Percentiles rank a stretch among this genome's conserved stretches.
phyloP scores from a whole-genome alignment of 1,284 basidiomycete species.

The Trichosporon sp. region DNA sequence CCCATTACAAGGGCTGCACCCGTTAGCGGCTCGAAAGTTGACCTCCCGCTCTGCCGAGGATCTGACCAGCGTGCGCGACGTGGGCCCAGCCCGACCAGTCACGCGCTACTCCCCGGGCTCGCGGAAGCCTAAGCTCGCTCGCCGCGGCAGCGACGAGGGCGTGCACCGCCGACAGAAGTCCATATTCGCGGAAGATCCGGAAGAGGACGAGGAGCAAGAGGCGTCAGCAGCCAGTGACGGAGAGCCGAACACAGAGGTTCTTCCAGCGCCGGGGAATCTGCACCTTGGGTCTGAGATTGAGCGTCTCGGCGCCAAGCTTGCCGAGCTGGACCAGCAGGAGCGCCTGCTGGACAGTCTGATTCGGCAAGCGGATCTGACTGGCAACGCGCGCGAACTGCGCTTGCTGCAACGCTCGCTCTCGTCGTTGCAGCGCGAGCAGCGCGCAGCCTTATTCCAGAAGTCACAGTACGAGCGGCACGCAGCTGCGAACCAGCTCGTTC shows the following conservation, averaged over 20 bases:
- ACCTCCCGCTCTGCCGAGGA: slow-evolving; percentile 47
- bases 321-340: slow-evolving; percentile 76
- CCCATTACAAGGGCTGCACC: slow-evolving; percentile 3
- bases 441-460: slow-evolving; percentile 84
- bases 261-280: slow-evolving; percentile 80
- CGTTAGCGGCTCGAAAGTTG: slow-evolving; percentile 29
- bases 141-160: slow-evolving; percentile 22
- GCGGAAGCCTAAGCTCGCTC: slow-evolving; percentile 1
- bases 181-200: slow-evolving; percentile 52
- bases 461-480: slow-evolving; percentile 89
- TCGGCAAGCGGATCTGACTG: slow-evolving; percentile 90
- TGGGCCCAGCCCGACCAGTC: slow-evolving; percentile 18
- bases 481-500: slow-evolving; percentile 75
- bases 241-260: slow-evolving; percentile 57
- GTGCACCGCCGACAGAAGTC: slow-evolving; percentile 25
- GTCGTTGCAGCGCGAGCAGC: slow-evolving; percentile 76
- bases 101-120: slow-evolving; percentile 6
- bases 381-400: slow-evolving; percentile 79
- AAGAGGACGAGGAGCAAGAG: slow-evolving; percentile 55
- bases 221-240: slow-evolving; percentile 57
- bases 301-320: slow-evolving; percentile 72
- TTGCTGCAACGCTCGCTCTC: slow-evolving; percentile 79
- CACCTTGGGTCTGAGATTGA: slow-evolving; percentile 80
- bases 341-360: slow-evolving; percentile 81
- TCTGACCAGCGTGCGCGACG: slow-evolving; percentile 27